These are phyloP conservation scores for Begonia fuchsioides DNA, from an alignment of 306 rosid species.

Conservation along the genomic window DNA sequence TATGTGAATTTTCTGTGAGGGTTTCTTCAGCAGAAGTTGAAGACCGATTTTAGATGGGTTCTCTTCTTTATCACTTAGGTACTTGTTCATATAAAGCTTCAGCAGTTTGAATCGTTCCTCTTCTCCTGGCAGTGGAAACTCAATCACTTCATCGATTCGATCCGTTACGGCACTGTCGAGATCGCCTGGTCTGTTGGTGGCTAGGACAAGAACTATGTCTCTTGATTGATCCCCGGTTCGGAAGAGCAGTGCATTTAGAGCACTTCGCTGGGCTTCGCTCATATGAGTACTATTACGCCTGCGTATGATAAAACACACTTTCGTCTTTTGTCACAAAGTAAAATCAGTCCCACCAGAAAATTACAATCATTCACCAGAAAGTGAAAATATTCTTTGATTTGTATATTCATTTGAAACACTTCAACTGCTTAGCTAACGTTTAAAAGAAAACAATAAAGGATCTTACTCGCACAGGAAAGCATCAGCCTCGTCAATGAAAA, in stretches of 20 bases:
- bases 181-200: conserved; percentile 96
- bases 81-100: conserved; percentile 67
- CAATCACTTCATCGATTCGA: too few species aligned
- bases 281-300: conserved; percentile 86
- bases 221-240: conserved; percentile 97
- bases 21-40: conserved; percentile 23
- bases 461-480: conserved; percentile 99
- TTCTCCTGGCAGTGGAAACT: conserved; percentile 85
- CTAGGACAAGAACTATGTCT: conserved; percentile 91
- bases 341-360: too few species aligned
- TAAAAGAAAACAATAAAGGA: background rate
- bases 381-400: too few species aligned
- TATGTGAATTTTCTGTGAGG: too few species aligned
- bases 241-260: conserved; percentile 88
- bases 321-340: too few species aligned
- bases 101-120: conserved; percentile 78
- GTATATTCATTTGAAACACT: too few species aligned
- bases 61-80: conserved; percentile 35
- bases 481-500: conserved; percentile 97
- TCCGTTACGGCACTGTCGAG: too few species aligned
- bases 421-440: too few species aligned
- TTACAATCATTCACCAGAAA: too few species aligned
- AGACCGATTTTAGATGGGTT: conserved; percentile 27
- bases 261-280: conserved; percentile 99
- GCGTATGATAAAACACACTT: too few species aligned